Evolutionary conservation across 306 rosid species (phyloP).

Genomic region (Oxytropis ochrocephala): DNA sequence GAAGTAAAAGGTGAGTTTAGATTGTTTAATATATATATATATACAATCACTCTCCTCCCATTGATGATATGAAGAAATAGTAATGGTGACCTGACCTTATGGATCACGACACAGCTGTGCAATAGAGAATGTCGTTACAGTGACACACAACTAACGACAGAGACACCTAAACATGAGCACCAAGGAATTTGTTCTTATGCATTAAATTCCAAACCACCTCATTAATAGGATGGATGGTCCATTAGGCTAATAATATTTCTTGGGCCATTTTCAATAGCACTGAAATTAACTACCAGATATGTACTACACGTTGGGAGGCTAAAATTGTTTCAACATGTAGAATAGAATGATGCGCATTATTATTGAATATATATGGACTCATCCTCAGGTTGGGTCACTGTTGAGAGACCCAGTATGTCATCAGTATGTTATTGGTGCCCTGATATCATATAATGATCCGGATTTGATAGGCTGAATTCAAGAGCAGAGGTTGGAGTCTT

Average conservation of each 20-base stretch:
- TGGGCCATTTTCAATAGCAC: no score
- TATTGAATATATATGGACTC: no score
- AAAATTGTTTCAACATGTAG: no score
- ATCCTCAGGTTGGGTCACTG: no score
- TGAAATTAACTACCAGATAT: no score
- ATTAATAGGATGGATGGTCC: conserved; percentile 41
- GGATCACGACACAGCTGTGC: conserved; percentile 14
- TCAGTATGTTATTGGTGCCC: no score
- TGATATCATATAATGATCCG: no score
- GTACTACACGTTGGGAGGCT: no score
- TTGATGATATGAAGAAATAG: not conserved
- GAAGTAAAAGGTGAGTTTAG: not conserved
- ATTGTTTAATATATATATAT: not conserved
- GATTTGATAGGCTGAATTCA: no score
- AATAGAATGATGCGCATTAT: no score
- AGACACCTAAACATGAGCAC: conserved; percentile 16
- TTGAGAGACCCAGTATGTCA: no score
- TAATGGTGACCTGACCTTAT: not conserved
- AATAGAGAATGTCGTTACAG: conserved; percentile 43
- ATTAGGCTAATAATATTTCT: conserved; percentile 16
- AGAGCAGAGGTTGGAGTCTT: no score
- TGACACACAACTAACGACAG: conserved; percentile 24
- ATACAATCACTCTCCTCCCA: not conserved
- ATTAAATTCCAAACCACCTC: conserved; percentile 38
- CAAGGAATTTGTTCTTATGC: conserved; percentile 21